Evolutionary conservation across 306 rosid species (phyloP), one percentile per base, ranked within the genome.

Genomic region (Styphnolobium japonicum): DNA sequence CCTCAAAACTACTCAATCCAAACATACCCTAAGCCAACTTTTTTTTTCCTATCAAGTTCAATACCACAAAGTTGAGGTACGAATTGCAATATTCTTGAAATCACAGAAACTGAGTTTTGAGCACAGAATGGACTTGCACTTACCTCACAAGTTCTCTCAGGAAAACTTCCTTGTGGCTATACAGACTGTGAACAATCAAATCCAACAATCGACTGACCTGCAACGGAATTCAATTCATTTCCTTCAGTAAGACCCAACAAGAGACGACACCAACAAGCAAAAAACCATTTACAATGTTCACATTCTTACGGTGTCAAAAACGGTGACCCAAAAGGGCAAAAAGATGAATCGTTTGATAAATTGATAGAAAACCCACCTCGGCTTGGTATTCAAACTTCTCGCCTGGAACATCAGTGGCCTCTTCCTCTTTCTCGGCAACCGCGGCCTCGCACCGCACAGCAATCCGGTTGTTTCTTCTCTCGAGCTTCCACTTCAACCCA

Each of bases 341-440:
- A 46, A 15, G 31, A 69, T 36, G 11, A 76, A 51, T 16, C 2
- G 14, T 18, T 27, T 22, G 2, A 42, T 21, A 52, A 29, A 31
- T 5, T 22, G 7, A 29, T 48, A 70, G 6, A 31, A 51, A 76
- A 33, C 80, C 68, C 84, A 96, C 99, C 97, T 96, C 99, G 3
- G 99, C 99, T 81, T 96, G 99, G 87, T 96, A 96, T 87, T 96
- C 94, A 33, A 85, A 93, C 86, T 90, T 90, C 77, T 96, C 99
- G 14, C 93, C 98, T 49, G 91, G 77, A 19, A 86, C 10, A 61
- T 92, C 94, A 7, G 92, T 76, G n/a, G 90, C 89, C 62, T 91
- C 99, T 39, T 78, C 99, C 39, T 78, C 83, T 55, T 85, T 90
- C 66, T 96, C 98, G 0, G 96, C 98, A 11, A 96, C 97, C 11